Conservation (phyloP, 2,329 filamentous ascomycete genomes). For the Monilinia fructigena region DNA sequence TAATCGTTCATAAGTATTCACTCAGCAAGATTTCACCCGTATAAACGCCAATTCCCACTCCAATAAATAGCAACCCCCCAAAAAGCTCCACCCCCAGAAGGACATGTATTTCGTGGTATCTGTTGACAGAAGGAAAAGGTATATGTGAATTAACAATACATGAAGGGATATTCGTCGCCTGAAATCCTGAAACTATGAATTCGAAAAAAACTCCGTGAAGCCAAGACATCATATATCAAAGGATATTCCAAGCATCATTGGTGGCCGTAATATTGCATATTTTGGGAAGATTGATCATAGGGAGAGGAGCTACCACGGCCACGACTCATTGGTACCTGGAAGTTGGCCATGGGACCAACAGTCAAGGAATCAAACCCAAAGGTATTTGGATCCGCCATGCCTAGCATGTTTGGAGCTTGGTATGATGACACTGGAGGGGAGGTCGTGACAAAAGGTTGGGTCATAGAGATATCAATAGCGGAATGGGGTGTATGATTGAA, state of each 20-base stretch:
- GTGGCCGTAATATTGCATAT: slow-evolving; percentile 31
- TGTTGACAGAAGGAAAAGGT: slow-evolving; percentile 27
- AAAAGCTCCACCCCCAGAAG: slow-evolving; percentile 3
- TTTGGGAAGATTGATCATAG: slow-evolving; percentile 34
- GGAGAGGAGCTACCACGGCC: slow-evolving; percentile 34
- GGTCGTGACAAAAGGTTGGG: slow-evolving; percentile 33
- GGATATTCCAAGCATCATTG: slow-evolving; percentile 26
- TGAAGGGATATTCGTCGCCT: neutral
- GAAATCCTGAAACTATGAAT: neutral
- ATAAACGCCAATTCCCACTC: neutral
- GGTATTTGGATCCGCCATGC: slow-evolving; percentile 31
- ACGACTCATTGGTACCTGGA: slow-evolving; percentile 34
- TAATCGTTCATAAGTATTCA: neutral
- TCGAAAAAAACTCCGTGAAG: neutral
- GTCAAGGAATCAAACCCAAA: slow-evolving; percentile 32
- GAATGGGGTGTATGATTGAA: slow-evolving; percentile 28
- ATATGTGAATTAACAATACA: slow-evolving; percentile 22
- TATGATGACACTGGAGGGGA: slow-evolving; percentile 33
- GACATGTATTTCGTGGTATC: slow-evolving; percentile 35
- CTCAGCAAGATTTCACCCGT: neutral
- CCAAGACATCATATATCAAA: slow-evolving; percentile 2
- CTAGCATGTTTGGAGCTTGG: slow-evolving; percentile 32
- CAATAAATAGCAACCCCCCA: neutral
- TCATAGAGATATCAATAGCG: slow-evolving; percentile 29
- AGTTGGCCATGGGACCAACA: slow-evolving; percentile 28